Conservation (phyloP, 306 rosid species). For the Delonix regia region DNA sequence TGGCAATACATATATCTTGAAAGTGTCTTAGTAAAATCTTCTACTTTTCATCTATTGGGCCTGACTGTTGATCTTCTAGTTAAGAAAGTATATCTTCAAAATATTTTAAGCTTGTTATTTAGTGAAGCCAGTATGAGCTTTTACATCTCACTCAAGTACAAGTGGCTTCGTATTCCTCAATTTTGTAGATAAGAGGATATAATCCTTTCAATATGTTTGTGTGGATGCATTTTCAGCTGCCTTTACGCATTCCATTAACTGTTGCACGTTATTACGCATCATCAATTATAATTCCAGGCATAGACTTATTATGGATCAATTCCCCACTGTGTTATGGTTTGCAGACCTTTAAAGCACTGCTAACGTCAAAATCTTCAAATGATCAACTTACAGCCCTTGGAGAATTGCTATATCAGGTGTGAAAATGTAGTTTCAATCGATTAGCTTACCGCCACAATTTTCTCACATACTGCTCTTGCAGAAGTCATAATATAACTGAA, state of each 20-base stretch:
- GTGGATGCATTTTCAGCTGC: background rate
- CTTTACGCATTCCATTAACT: background rate
- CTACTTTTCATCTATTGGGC: too few species aligned
- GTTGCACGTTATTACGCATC: conserved; percentile 10
- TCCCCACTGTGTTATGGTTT: conserved; percentile 22
- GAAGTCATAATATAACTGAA: conserved; percentile 33
- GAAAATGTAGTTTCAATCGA: conserved; percentile 11
- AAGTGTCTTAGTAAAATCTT: background rate
- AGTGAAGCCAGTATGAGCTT: conserved; percentile 13
- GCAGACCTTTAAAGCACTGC: conserved; percentile 86
- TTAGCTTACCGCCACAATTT: background rate
- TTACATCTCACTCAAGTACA: conserved; percentile 6
- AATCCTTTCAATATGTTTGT: background rate
- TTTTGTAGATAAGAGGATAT: background rate
- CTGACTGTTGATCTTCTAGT: conserved; percentile 9
- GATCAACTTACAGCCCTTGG: conserved; percentile 86
- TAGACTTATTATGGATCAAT: conserved; percentile 10
- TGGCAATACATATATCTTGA: background rate
- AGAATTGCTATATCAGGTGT: conserved; percentile 91
- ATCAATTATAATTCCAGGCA: background rate
- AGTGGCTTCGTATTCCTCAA: background rate
- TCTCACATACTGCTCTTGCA: background rate
- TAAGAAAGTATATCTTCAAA: conserved; percentile 12
- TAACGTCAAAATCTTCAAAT: conserved; percentile 68
- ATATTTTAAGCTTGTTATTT: background rate